Percentiles rank a stretch among this genome's conserved stretches.
Evolutionary conservation across 2,329 filamentous ascomycete genomes (phyloP).

Genomic region (Zymoseptoria pseudotritici): DNA sequence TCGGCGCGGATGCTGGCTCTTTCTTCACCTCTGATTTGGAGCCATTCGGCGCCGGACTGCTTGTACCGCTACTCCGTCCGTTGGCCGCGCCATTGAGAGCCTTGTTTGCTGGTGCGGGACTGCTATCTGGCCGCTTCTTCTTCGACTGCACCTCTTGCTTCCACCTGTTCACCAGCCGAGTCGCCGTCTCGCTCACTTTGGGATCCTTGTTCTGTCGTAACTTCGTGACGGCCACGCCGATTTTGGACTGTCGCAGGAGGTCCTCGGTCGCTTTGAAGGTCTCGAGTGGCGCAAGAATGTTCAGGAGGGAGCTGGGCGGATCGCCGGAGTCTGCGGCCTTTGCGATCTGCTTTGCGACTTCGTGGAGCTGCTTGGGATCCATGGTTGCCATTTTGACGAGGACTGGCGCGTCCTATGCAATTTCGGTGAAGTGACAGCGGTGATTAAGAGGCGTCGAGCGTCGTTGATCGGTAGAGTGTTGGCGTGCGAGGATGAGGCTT

Average conservation of each 20-base stretch:
- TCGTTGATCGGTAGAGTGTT: background rate
- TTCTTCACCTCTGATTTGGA: constrained; percentile 41
- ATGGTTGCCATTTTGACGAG: constrained; percentile 40
- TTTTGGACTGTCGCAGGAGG: constrained; percentile 80
- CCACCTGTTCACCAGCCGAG: constrained; percentile 83
- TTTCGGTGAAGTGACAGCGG: background rate
- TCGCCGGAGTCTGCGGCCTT: constrained; percentile 74
- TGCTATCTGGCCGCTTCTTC: constrained; percentile 34
- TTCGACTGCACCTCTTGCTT: constrained; percentile 63
- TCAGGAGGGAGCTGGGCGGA: constrained; percentile 61
- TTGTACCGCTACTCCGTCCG: constrained; percentile 22
- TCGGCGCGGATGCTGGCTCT: constrained; percentile 28
- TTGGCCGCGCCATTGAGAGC: constrained; percentile 32
- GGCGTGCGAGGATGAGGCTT: background rate
- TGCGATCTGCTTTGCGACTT: constrained; percentile 67
- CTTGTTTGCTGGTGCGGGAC: constrained; percentile 40
- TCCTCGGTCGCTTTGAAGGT: constrained; percentile 82
- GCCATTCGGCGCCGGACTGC: constrained; percentile 36
- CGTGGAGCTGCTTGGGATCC: constrained; percentile 74
- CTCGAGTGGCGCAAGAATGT: constrained; percentile 70
- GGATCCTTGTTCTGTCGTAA: constrained; percentile 71
- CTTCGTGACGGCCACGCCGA: constrained; percentile 83
- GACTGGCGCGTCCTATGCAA: background rate
- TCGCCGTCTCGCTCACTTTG: constrained; percentile 64
- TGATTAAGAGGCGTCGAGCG: background rate